Conservation (phyloP, 108 stramenopile species). For the Cyclostephanos tholiformis region DNA sequence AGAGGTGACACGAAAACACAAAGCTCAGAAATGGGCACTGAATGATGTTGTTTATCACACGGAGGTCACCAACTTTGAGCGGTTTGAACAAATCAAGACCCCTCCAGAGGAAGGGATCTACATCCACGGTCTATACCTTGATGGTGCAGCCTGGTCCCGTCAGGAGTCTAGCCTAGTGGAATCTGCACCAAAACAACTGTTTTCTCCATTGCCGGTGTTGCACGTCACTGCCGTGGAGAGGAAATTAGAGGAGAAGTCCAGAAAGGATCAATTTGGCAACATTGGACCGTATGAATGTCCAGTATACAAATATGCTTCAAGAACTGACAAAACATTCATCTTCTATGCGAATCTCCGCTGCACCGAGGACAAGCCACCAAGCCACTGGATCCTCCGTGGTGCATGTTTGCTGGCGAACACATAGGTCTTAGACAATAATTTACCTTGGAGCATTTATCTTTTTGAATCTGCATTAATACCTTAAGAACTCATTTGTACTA, state of each 20-base stretch:
- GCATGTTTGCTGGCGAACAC: constrained; percentile 74
- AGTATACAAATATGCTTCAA: constrained; percentile 82
- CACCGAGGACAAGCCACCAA: constrained; percentile 58
- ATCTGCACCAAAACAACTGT: constrained; percentile 78
- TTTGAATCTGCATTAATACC: too few relatives aligned
- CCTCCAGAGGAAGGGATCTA: constrained; percentile 86
- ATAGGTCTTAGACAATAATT: background rate
- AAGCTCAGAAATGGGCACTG: constrained; percentile 86
- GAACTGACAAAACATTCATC: constrained; percentile 85
- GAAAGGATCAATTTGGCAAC: constrained; percentile 61
- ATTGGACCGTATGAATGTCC: constrained; percentile 81
- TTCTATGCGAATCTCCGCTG: constrained; percentile 75
- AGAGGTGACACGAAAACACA: constrained; percentile 86
- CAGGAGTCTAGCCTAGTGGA: constrained; percentile 70
- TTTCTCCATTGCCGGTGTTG: constrained; percentile 76
- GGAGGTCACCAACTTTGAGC: constrained; percentile 80
- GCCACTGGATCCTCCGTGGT: constrained; percentile 84
- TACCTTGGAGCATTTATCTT: too few relatives aligned
- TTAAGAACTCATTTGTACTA: too few relatives aligned
- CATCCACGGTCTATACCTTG: constrained; percentile 85
- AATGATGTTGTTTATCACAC: constrained; percentile 88
- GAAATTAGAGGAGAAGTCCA: constrained; percentile 53
- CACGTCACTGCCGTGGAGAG: constrained; percentile 71
- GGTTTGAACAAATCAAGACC: constrained; percentile 60
- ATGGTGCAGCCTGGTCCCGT: constrained; percentile 84